A percentile compares a stretch with the other conserved stretches of the same genome.
Conservation (phyloP, 164 flowering plant genomes). For the Sextonia rubra region DNA sequence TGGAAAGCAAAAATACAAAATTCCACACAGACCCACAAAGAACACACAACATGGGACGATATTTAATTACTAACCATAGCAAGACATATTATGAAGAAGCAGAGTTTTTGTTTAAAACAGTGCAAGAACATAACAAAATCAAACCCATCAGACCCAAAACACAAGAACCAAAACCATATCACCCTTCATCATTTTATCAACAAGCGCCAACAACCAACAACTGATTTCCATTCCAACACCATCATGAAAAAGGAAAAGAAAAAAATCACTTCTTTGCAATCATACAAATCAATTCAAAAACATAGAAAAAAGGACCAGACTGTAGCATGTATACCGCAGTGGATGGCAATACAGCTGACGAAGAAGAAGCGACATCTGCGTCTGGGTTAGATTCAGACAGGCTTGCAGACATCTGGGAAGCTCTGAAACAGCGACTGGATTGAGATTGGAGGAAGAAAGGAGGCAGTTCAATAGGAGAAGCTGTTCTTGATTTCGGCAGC, state of each 20-base stretch:
- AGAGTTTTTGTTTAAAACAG: no score
- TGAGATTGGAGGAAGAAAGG: neutral
- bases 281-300: neutral
- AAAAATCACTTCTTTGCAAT: neutral
- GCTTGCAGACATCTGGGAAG: conserved; percentile 27
- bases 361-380: conserved; percentile 26
- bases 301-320: neutral
- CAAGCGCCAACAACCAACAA: neutral
- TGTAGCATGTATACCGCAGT: neutral
- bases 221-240: neutral
- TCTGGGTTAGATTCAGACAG: conserved; percentile 34
- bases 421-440: conserved; percentile 16
- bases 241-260: neutral
- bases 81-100: no score
- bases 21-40: no score
- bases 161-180: neutral
- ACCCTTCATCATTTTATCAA: neutral
- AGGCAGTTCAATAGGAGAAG: neutral
- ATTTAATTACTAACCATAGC: no score
- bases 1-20: no score
- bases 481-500: neutral
- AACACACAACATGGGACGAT: no score
- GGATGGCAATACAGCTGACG: conserved; percentile 3
- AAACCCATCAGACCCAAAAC: no score
- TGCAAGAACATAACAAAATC: no score